These are phyloP conservation scores for Blastomyces emzantsi DNA, from an alignment of 2,329 filamentous ascomycete species.

Conservation along the genomic window DNA sequence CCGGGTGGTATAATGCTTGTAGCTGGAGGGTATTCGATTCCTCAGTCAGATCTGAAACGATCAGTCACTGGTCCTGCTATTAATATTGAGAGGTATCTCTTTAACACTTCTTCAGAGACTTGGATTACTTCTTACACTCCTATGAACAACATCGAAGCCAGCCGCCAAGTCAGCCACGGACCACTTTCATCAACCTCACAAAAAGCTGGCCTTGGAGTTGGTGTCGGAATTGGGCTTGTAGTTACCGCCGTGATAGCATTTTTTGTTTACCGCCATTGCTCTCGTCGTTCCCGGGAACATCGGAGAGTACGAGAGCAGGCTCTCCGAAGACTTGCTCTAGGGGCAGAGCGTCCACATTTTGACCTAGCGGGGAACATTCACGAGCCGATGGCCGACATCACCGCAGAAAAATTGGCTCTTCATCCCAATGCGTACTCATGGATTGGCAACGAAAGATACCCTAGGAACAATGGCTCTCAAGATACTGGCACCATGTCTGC, in stretches of 20 bases:
- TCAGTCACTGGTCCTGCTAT: conserved; percentile 22
- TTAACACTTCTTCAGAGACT: conserved; percentile 52
- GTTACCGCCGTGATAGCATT: conserved; percentile 41
- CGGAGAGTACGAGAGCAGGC: conserved; percentile 44
- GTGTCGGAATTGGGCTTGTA: conserved; percentile 55
- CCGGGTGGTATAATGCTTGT: conserved; percentile 55
- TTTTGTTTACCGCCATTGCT: conserved; percentile 44
- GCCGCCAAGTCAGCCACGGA: conserved; percentile 17
- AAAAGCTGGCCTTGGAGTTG: conserved; percentile 54
- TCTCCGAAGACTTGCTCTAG: conserved; percentile 44
- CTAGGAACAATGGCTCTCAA: conserved; percentile 20
- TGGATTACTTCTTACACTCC: conserved; percentile 52
- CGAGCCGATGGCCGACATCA: conserved; percentile 17
- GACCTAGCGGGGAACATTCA: conserved; percentile 32
- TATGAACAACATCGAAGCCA: conserved; percentile 26
- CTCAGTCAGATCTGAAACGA: conserved; percentile 32
- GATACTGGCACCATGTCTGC: conserved; percentile 26
- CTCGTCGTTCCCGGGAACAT: conserved; percentile 30
- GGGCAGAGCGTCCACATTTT: conserved; percentile 41
- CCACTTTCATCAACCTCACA: conserved; percentile 28
- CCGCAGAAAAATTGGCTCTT: conserved; percentile 9
- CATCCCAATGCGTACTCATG: conserved; percentile 23
- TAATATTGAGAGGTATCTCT: conserved; percentile 46
- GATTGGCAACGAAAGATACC: conserved; percentile 20
- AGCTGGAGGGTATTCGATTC: conserved; percentile 49